A percentile compares a stretch with the other conserved stretches of the same genome.
Evolutionary conservation across 495 filamentous ascomycete species (phyloP).

Genomic region (Aspergillus asperescens): DNA sequence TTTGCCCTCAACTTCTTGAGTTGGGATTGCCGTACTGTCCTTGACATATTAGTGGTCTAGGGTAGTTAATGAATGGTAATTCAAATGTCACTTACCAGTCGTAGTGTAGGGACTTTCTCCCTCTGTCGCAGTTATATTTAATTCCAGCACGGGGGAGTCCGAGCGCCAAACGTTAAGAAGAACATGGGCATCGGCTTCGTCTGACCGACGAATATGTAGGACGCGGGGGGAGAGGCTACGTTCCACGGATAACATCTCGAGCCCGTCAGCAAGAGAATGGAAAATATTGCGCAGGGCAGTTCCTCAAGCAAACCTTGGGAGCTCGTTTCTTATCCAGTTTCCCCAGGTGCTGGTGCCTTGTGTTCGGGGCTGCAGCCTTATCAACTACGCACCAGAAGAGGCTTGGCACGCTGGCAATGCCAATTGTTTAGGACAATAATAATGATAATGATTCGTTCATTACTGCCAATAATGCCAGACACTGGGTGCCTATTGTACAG

Average conservation of each 20-base stretch:
- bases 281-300: not conserved
- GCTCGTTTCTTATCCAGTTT: not conserved
- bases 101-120: slow-evolving; percentile 55
- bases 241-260: slow-evolving; percentile 1
- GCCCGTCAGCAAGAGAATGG: not conserved
- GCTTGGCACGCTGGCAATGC: not conserved
- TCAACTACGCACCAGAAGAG: not conserved
- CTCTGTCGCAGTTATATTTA: slow-evolving; percentile 66
- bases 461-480: too few species aligned
- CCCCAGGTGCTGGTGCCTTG: not conserved
- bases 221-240: slow-evolving; percentile 31
- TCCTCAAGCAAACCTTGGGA: not conserved
- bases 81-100: slow-evolving; percentile 39
- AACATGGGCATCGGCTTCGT: slow-evolving; percentile 48
- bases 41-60: not conserved
- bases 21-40: slow-evolving; percentile 43
- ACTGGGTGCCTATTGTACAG: too few species aligned
- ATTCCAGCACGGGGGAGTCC: slow-evolving; percentile 47
- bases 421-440: too few species aligned
- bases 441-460: not conserved
- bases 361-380: not conserved
- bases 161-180: slow-evolving; percentile 51
- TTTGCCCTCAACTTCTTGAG: slow-evolving; percentile 45
- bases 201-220: slow-evolving; percentile 51
- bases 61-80: not conserved